Percentiles rank a stretch among this genome's conserved stretches.
Conservation (phyloP, 1,284 basidiomycete species). For the Tilletiaria anomala region DNA sequence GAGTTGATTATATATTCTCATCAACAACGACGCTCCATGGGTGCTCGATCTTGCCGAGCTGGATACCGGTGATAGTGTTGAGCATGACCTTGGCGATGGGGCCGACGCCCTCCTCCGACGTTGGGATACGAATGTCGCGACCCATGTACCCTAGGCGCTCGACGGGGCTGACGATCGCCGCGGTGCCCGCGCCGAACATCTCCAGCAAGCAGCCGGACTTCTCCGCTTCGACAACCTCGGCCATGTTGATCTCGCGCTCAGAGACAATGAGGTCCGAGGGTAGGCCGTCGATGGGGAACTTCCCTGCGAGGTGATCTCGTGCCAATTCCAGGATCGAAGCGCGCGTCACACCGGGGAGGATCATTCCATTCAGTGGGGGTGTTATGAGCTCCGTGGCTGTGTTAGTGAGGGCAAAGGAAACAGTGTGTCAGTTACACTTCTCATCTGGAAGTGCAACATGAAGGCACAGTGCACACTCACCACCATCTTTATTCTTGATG, state of each 20-base stretch:
- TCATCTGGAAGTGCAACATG: slow-evolving; percentile 10
- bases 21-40: slow-evolving; percentile 53
- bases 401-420: not conserved
- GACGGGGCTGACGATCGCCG: slow-evolving; percentile 48
- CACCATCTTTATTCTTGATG: slow-evolving; percentile 59
- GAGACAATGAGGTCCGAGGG: slow-evolving; percentile 52
- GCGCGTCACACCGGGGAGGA: slow-evolving; percentile 88
- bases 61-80: slow-evolving; percentile 72
- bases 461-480: slow-evolving; percentile 41
- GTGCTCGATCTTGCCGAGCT: slow-evolving; percentile 67
- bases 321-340: slow-evolving; percentile 68
- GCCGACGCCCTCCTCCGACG: slow-evolving; percentile 74
- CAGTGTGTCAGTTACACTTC: too few species aligned
- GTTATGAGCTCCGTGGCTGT: slow-evolving; percentile 28
- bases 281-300: slow-evolving; percentile 40
- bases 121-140: slow-evolving; percentile 67
- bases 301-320: slow-evolving; percentile 54
- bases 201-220: slow-evolving; percentile 62
- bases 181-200: slow-evolving; percentile 77
- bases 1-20: too few species aligned
- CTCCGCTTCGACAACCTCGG: slow-evolving; percentile 63
- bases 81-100: slow-evolving; percentile 67
- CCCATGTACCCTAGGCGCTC: slow-evolving; percentile 66
- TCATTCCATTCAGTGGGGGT: slow-evolving; percentile 83
- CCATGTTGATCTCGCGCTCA: slow-evolving; percentile 78